phyloP scores from a whole-genome alignment of 139 green algal species.

The Diplosphaera chodatii region DNA sequence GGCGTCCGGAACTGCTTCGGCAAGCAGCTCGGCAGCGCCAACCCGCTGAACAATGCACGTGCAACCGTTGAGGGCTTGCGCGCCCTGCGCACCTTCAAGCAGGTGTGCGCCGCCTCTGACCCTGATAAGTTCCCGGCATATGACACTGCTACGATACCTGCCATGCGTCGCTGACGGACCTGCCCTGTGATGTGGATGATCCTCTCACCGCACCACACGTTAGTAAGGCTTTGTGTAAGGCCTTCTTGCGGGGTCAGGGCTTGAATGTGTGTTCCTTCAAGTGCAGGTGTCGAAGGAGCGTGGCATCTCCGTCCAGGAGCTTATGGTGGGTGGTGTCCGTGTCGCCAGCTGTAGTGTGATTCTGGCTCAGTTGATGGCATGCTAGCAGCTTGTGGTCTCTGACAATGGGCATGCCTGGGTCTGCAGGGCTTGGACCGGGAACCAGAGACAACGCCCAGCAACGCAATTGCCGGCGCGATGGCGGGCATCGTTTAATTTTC shows the following conservation, averaged over 20 bases:
- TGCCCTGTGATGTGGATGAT: no score
- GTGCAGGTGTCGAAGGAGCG: slow-evolving; percentile 40
- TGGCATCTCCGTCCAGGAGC: slow-evolving; percentile 57
- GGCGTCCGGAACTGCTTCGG: slow-evolving; percentile 88
- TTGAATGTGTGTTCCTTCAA: no score
- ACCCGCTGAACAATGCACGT: slow-evolving; percentile 90
- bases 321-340: slow-evolving; percentile 26
- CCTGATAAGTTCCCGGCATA: no score
- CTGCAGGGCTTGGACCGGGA: not conserved
- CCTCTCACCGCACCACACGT: no score
- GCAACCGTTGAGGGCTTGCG: slow-evolving; percentile 67
- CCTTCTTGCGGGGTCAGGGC: no score
- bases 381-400: no score
- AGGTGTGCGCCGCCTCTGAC: slow-evolving; percentile 27
- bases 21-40: slow-evolving; percentile 86
- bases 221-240: no score
- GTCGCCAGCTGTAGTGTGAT: no score
- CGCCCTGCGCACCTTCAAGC: slow-evolving; percentile 61
- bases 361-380: no score
- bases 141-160: no score
- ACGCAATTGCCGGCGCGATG: not conserved
- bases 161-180: no score
- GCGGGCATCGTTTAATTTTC: not conserved
- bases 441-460: not conserved
- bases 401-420: no score